Base-by-base conservation (phyloP, 78 protist species). In the Dictyostelium capitatum region DNA sequence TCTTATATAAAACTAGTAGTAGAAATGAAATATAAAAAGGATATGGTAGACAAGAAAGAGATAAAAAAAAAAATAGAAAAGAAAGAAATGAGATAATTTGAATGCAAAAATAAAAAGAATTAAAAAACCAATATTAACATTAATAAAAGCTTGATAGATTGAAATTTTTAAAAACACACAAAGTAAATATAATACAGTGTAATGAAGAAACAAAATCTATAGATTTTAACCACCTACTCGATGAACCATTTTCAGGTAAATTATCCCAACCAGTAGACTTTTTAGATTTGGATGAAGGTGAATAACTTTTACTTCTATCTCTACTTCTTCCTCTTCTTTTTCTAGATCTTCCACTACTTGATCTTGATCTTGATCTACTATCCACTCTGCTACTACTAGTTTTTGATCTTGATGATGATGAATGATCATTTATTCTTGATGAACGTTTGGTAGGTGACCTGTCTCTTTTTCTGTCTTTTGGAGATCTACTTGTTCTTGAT, bases 281-380 rank as follows among this genome's bases (percentile, higher is more conserved):
- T 23, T 32, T 46, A 3, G 14, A 12, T 32, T 67, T 67, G 32
- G 32, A n/a, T 37, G 65, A 37, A 46, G 32, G 14, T 17, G 32
- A 37, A 28, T 17, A 25, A 23, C 65, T 50, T 28, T 64, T 77
- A 51, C 82, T 77, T 77, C 64, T 77, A 50, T 50, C 64, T 19
- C 48, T 28, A 14, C 47, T 30, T 73, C 56, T 73, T 20, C 80
- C 50, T 75, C 81, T 75, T 48, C 48, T 67, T 43, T 72, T 72
- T 46, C 54, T 72, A 8, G 79, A 72, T 75, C 62, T 75, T 30
- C 75, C 75, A 62, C 70, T 11, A 32, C 48, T 67, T 30, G 23
- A 25, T 25, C 28, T 64, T 64, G 73, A 64, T 43, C 79, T 46
- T 73, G 51, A 73, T 73, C 46, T 73, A 10, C 43, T 43, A 11